A percentile compares a stretch with the other conserved stretches of the same genome.
Evolutionary conservation across 1,139 yeast genomes (phyloP).

Genomic region (Pichia sp.): DNA sequence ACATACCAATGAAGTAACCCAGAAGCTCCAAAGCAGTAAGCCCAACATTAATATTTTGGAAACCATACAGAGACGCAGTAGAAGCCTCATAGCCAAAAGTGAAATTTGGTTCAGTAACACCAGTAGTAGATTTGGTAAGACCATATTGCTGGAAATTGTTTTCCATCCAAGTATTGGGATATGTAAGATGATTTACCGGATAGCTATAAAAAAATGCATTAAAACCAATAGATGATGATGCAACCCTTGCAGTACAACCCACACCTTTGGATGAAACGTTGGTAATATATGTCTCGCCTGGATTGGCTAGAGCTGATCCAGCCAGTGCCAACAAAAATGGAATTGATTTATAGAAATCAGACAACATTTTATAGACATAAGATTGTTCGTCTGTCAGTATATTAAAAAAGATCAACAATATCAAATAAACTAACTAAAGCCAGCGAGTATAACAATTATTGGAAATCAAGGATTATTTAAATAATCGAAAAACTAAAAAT

Average conservation of each 20-base stretch:
- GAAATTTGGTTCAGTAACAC: constrained; percentile 13
- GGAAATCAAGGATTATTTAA: no score
- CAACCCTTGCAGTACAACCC: background rate
- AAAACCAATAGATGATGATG: background rate
- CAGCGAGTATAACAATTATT: no score
- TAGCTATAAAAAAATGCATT: constrained; percentile 13
- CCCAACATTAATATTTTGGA: constrained; percentile 6
- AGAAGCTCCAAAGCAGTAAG: constrained; percentile 8
- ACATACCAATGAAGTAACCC: constrained; percentile 12
- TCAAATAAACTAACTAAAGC: no score
- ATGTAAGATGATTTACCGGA: constrained; percentile 1
- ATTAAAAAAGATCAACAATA: no score
- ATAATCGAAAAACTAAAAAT: no score
- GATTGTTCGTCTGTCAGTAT: no score
- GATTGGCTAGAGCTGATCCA: background rate
- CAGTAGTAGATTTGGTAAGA: constrained; percentile 3
- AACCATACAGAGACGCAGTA: constrained; percentile 1
- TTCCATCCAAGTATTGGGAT: constrained; percentile 8
- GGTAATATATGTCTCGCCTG: background rate
- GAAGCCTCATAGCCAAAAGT: background rate
- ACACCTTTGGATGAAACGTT: background rate
- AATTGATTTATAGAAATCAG: background rate
- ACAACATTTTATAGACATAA: no score
- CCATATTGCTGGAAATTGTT: background rate
- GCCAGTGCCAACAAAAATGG: background rate